Evolutionary conservation across 2,329 filamentous ascomycete species (phyloP), one percentile per base, ranked within the genome.

Genomic region (Tetracladium maxilliforme): DNA sequence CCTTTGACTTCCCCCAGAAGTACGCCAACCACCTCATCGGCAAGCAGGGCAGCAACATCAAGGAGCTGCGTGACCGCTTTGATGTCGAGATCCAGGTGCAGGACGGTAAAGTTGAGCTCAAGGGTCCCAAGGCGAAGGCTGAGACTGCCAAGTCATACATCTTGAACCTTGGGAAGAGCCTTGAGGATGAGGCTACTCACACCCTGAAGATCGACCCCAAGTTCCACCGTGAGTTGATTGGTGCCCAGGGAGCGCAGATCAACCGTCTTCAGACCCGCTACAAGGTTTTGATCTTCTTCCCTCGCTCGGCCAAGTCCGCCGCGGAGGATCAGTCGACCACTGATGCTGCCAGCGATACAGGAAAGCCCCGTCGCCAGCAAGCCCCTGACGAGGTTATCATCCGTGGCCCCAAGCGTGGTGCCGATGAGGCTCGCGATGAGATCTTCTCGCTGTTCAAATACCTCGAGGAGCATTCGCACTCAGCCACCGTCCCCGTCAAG

Each of bases 251-350:
- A 31, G 70, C 64, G 43, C 81, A 92, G 46, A 87, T 98, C 44
- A 90, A 90, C 55, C 77, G 81, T 37, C 68, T 98, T 14, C 86
- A 98, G 53, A 82, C 76, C 28, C 78, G 86, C 23, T 94, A 98
- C 61, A 77, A 79, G 45, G 90, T 98, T 21, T 74, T 86, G 34
- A 90, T 98, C 40, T 87, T 94, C 56, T 98, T 98, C 61, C 90
- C 90, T 8, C 64, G 64, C 27, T 61, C 62, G 6, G 56, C 58
- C 20, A 81, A 84, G 45, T 58, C 64, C 24, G 54, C 49, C 26
- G 62, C 67, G 31, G 80, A 90, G 31, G 83, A 92, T 29, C 66
- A 73, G 30, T 69, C 72, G 10, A 66, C 67, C 33, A 66, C 61
- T 10, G 84, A 87, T 38, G 73, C 66, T 19, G 62, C 64, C 15